Percentiles rank a stretch among this genome's conserved stretches.
Conservation (phyloP, 2,329 filamentous ascomycete genomes). For the Samsoniella hepiali region DNA sequence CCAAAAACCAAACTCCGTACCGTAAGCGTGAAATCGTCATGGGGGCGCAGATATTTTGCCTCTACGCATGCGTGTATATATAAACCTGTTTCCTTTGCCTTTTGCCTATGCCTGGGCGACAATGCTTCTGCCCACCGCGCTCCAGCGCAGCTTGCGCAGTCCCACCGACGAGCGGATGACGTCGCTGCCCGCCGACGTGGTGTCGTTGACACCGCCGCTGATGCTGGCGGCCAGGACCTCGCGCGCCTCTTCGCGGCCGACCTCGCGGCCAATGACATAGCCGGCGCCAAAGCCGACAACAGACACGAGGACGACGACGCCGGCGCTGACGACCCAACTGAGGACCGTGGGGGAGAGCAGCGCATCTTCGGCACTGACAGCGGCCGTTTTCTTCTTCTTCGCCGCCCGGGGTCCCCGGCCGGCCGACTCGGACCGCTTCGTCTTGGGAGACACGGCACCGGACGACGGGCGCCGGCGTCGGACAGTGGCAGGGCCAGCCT, state of each 20-base stretch:
- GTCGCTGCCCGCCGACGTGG: slow-evolving; percentile 51
- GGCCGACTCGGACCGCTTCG: slow-evolving; percentile 46
- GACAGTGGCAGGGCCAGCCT: slow-evolving; percentile 23
- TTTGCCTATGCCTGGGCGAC: slow-evolving; percentile 33
- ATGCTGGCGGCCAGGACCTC: slow-evolving; percentile 40
- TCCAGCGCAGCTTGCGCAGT: slow-evolving; percentile 53
- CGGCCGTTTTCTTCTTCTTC: slow-evolving; percentile 58
- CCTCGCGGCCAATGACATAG: slow-evolving; percentile 65
- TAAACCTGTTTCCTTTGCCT: not conserved
- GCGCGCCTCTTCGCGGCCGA: slow-evolving; percentile 56
- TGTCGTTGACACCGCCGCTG: slow-evolving; percentile 40
- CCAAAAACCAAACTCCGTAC: slow-evolving; percentile 6
- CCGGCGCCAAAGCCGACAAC: slow-evolving; percentile 68
- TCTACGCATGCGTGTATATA: slow-evolving; percentile 12
- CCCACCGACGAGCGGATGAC: slow-evolving; percentile 51
- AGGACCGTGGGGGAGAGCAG: slow-evolving; percentile 58
- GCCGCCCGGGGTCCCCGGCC: slow-evolving; percentile 41
- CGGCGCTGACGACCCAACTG: slow-evolving; percentile 64
- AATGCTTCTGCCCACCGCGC: slow-evolving; percentile 49
- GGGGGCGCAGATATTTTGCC: slow-evolving; percentile 4
- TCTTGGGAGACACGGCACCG: slow-evolving; percentile 38
- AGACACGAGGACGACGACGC: slow-evolving; percentile 64
- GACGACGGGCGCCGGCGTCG: slow-evolving; percentile 27
- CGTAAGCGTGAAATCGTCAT: slow-evolving; percentile 2
- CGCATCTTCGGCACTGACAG: slow-evolving; percentile 32